Conservation (phyloP, 176 grass and related monocot genomes). For the Alloteropsis semialata region DNA sequence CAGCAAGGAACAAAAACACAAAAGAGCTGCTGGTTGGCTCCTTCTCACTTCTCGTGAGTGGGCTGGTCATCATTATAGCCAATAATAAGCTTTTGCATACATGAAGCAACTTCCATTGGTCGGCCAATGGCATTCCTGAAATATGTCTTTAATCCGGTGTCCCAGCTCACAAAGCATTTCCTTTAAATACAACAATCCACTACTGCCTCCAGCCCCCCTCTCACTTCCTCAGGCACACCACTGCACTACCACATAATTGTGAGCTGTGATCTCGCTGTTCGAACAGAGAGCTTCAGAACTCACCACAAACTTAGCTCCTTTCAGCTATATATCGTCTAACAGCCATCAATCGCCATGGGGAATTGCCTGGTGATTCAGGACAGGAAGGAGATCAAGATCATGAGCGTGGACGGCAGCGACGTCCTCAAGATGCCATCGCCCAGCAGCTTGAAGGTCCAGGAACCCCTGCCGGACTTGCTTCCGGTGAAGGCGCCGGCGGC, state of each 20-base stretch:
- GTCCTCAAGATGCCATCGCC: conserved; percentile 9
- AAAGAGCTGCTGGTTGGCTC: neutral
- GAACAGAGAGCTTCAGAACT: neutral
- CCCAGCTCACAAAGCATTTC: neutral
- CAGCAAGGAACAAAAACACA: conserved; percentile 25
- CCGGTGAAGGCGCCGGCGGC: neutral
- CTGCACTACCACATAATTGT: neutral
- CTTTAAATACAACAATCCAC: conserved; percentile 38
- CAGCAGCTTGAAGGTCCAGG: neutral
- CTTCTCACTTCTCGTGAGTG: neutral
- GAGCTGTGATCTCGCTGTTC: neutral
- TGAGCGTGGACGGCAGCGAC: conserved; percentile 35
- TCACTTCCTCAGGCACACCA: neutral
- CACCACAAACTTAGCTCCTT: neutral
- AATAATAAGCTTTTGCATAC: neutral
- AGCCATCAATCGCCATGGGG: conserved; percentile 47
- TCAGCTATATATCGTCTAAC: neutral
- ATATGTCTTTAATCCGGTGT: neutral
- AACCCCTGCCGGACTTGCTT: neutral
- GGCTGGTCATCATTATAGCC: neutral
- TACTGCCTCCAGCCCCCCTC: conserved; percentile 3
- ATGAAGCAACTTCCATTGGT: conserved; percentile 3
- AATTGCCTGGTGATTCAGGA: conserved; percentile 60
- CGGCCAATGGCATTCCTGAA: conserved; percentile 21
- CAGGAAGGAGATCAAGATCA: conserved; percentile 46